Evolutionary conservation across 306 rosid species (phyloP).

Genomic region (Argentina anserina): DNA sequence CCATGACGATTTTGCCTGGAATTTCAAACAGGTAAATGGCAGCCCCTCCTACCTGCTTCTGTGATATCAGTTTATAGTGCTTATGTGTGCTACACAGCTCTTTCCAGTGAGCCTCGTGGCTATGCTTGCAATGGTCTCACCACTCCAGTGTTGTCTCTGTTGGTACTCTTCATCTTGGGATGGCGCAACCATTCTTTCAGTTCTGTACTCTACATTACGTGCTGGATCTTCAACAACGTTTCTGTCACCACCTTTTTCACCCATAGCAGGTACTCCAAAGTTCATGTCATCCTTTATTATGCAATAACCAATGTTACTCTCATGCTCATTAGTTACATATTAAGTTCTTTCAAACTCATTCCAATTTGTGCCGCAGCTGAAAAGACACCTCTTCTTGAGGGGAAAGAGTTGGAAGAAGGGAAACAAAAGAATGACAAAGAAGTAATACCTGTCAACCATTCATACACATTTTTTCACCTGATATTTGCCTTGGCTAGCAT

Average conservation of each 20-base stretch:
- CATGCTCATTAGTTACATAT: not conserved
- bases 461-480: conserved; percentile 86
- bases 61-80: conserved; percentile 89
- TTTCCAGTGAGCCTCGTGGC: conserved; percentile 77
- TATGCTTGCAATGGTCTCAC: conserved; percentile 85
- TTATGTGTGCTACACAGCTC: conserved; percentile 87
- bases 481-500: conserved; percentile 94
- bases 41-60: conserved; percentile 95
- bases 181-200: conserved; percentile 83
- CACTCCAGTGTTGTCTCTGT: conserved; percentile 61
- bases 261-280: conserved; percentile 54
- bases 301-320: not conserved
- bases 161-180: conserved; percentile 77
- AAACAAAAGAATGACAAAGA: conserved; percentile 60
- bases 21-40: conserved; percentile 76
- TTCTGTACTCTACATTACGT: conserved; percentile 87
- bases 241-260: conserved; percentile 87
- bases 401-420: conserved; percentile 77
- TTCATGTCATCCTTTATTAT: not conserved
- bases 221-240: conserved; percentile 93
- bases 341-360: not conserved
- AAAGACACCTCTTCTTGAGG: conserved; percentile 64
- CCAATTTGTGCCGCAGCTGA: conserved; percentile 34
- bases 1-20: conserved; percentile 16
- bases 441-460: conserved; percentile 67